Base-by-base conservation (phyloP, 2,329 filamentous ascomycete genomes). In the Beauveria asiatica region DNA sequence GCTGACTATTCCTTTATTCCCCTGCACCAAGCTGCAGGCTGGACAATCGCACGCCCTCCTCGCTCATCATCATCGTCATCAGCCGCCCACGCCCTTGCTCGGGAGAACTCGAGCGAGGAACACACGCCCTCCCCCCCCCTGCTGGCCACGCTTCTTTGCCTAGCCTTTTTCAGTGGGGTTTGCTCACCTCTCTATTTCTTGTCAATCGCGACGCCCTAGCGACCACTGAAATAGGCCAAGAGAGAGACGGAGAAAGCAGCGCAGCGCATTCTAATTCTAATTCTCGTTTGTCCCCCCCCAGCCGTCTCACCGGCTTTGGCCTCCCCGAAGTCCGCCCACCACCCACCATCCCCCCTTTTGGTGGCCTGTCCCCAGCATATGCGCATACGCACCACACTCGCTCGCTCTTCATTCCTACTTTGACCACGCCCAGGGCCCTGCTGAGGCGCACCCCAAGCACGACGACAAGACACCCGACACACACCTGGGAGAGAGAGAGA, bases 281-380 rank as follows among this genome's bases (percentile, higher is more conserved):
- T 33, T 33, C 30, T 27, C 42, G 25, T 21, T 49, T 33, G 30
- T 13, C 23, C 23, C 30, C 5, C 30, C 30, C 45, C 39, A 58
- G 46, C 56, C 37, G 56, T 44, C 56, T 58, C 46, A 39, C 56
- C 46, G 56, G 46, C 46, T 58, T 58, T 58, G 46, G 23, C 23
- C 23, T 17, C 10, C 37, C 56, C 56, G 46, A 58, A 58, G 56
- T 58, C 56, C 56, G 56, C 56, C 56, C 56, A 58, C 44, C 42
- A 25, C 50, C 30, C 11, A 33, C 30, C 30, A 11, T 10, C 37
- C 8, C 41, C 25, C 41, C 19, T 39, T 30, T 25, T 37, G 33
- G 33, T 37, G 23, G 11, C 27, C 16, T 10, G 16, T 2, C 55
- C 55, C 45, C 27, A 57, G 30, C 55, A 49, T 42, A 39, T 10